Percentiles rank a stretch among this genome's conserved stretches.
Conservation (phyloP, 1,284 basidiomycete species). For the Fomitopsis schrenkii region DNA sequence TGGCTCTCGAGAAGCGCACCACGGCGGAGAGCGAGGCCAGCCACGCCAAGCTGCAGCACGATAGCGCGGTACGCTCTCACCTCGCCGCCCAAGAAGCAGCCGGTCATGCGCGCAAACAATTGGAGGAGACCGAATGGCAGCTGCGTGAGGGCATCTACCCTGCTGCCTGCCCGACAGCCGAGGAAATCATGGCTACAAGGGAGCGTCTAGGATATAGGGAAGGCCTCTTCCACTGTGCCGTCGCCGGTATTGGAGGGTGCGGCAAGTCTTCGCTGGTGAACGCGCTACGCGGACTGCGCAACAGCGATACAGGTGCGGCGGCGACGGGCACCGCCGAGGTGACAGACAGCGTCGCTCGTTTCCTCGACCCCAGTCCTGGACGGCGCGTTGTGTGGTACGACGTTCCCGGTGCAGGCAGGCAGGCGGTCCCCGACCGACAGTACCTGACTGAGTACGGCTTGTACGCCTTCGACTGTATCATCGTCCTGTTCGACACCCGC, state of each 20-base stretch:
- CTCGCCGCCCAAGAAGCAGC: no score
- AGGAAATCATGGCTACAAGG: neutral
- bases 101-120: no score
- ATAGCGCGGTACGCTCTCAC: no score
- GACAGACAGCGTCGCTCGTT: neutral
- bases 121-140: neutral
- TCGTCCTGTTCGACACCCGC: constrained; percentile 1
- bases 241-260: neutral
- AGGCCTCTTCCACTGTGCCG: neutral
- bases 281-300: no score
- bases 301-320: neutral
- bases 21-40: no score
- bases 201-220: neutral
- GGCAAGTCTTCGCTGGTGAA: neutral
- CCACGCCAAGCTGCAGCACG: no score
- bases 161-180: neutral
- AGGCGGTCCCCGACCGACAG: neutral
- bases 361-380: neutral
- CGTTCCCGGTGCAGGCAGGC: neutral
- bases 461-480: constrained; percentile 3
- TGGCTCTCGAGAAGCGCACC: no score
- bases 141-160: neutral
- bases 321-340: neutral
- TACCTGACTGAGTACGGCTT: neutral
- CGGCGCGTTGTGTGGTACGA: neutral